phyloP scores from a whole-genome alignment of 164 flowering plant genomes.

The Nymphaea colorata region DNA sequence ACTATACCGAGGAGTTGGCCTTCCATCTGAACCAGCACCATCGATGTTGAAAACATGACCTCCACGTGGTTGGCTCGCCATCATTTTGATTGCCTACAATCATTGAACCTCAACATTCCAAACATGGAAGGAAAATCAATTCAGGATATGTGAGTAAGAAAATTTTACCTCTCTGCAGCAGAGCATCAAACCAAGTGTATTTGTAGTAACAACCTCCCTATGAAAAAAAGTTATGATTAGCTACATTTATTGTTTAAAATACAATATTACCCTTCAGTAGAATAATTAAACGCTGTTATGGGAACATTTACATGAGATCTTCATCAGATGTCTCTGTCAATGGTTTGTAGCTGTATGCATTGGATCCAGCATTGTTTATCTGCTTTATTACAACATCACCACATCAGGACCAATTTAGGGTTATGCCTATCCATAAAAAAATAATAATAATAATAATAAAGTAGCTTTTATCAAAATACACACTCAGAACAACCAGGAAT shows the following conservation, averaged over 20 bases:
- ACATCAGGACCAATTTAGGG: not conserved
- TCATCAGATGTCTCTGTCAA: conserved; percentile 87
- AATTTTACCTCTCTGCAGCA: conserved; percentile 87
- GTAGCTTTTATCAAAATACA: not conserved
- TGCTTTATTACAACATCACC: conserved; percentile 34
- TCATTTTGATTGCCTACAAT: conserved; percentile 83
- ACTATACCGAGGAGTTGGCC: conserved; percentile 85
- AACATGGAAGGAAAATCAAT: not conserved
- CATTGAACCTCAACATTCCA: not conserved
- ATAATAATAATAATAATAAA: too few relatives aligned
- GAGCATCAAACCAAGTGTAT: conserved; percentile 91
- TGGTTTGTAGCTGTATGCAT: conserved; percentile 88
- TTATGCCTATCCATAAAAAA: not conserved
- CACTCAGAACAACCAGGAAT: not conserved
- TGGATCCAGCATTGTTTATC: conserved; percentile 99
- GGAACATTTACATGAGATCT: conserved; percentile 62
- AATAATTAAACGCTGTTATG: not conserved
- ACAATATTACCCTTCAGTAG: not conserved
- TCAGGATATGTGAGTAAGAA: not conserved
- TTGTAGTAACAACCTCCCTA: conserved; percentile 94
- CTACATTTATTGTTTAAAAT: not conserved
- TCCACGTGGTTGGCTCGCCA: conserved; percentile 74
- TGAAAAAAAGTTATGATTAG: conserved; percentile 6
- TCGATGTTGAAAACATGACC: conserved; percentile 96
- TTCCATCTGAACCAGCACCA: conserved; percentile 99